These are phyloP conservation scores for Cerioporus squamosus DNA, from an alignment of 1,284 basidiomycete genomes.

Conservation along the genomic window DNA sequence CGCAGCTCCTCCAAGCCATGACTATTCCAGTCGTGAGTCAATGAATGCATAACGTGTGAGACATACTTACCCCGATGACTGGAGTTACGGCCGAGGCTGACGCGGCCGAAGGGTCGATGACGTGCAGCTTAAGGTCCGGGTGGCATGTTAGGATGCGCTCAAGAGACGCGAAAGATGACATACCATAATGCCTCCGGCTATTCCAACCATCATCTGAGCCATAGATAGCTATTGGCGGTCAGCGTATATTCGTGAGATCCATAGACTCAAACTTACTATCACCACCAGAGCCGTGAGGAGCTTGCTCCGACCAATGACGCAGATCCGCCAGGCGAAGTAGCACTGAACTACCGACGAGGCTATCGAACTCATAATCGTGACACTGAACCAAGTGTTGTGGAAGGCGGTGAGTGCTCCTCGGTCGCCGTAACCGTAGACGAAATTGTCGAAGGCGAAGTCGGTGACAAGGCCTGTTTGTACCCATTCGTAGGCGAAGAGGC, in stretches of 20 bases:
- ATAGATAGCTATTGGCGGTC: not conserved
- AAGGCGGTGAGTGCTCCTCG: not conserved
- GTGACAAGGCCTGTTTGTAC: slow-evolving; percentile 6
- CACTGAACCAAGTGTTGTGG: slow-evolving; percentile 13
- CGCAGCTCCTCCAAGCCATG: slow-evolving; percentile 1
- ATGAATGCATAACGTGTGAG: not conserved
- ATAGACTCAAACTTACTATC: not conserved
- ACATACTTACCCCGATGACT: not conserved
- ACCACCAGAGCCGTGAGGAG: not conserved
- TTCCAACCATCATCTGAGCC: not conserved
- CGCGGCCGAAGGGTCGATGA: not conserved
- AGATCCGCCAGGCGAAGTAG: slow-evolving; percentile 5
- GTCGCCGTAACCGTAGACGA: slow-evolving; percentile 5
- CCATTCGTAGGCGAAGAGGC: slow-evolving; percentile 3
- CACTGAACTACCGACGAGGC: slow-evolving; percentile 1
- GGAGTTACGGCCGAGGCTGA: not conserved
- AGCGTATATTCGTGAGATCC: not conserved
- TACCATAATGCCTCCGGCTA: not conserved
- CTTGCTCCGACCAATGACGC: not conserved
- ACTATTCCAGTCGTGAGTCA: not conserved
- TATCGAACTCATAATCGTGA: slow-evolving; percentile 5
- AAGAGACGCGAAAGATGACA: not conserved
- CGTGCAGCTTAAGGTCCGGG: not conserved
- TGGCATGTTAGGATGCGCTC: not conserved
- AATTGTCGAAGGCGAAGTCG: slow-evolving; percentile 3